Evolutionary conservation across 768 basidiomycete genomes (phyloP), one percentile per base, ranked within the genome.

Genomic region (Lactarius indigo): DNA sequence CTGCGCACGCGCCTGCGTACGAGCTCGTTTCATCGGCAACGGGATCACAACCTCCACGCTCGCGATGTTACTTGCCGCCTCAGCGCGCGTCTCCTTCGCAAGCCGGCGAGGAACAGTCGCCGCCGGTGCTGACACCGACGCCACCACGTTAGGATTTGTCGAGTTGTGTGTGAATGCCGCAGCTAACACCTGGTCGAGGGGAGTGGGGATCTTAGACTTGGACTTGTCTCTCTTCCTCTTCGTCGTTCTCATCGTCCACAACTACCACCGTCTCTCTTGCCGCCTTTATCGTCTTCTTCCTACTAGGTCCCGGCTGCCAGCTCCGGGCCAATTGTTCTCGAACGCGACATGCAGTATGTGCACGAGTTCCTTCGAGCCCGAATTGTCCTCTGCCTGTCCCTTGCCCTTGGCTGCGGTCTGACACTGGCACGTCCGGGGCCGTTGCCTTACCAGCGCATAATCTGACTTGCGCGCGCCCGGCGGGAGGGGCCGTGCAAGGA

Each of bases 321-420:
- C 17, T 20, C 31, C 30, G 15, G 23, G 28, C n/a, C 44, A 47
- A 20, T 69, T 68, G 15, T 60, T 66, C 17, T 42, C 61, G 26
- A 69, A 68, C 13, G 65, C 65, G 20, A 42, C 54, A 12, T 65
- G 60, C 18, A 69, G 68, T 1, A 44, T 58, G 3, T 42, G 33
- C 6, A 55, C 58, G 39, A 68, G 69, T 1, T n/a, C 55, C 1
- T 8, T 13, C 20, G 58, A 5, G 18, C 66, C 50, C 18, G 54
- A 20, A 15, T 64, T 64, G 23, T 64, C 58, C 37, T 39, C 64
- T 1, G 44, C 57, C 1, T 23, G 37, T 4, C 12, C 2, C 7
- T 63, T 33, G 0, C 13, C 30, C 13, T 54, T 62, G 17, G n/a
- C 30, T 6, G 17, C 3, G 2, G 23, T 7, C 1, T 15, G 41